Evolutionary conservation across 2,329 filamentous ascomycete genomes (phyloP), one percentile per base, ranked within the genome.

Genomic region (Calycina herbarum): DNA sequence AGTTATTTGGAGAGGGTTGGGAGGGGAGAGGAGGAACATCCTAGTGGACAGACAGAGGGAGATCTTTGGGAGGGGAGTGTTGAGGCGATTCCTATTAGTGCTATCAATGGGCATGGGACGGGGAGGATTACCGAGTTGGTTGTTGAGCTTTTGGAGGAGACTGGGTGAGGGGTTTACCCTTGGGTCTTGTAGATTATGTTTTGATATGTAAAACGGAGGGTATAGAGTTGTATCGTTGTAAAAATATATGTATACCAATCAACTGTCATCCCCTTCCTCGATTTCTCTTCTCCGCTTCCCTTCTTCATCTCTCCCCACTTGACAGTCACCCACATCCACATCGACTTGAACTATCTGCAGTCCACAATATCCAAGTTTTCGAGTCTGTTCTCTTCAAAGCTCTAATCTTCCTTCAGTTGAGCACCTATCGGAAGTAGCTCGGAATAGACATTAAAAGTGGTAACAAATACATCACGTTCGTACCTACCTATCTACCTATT

Each of bases 71-170:
- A 80, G 75, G 77, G 83, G 78, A 79, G 88, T 81, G 84, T 91
- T 38, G 82, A 85, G 27, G 91, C 86, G 24, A 88, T 98, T 66
- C 95, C 95, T 0, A 88, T 98, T 59, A 96, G 94, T 76, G 95
- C 94, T 59, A 96, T 97, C 68, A 86, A 89, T 65, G 92, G 91
- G 5, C 89, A 97, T 76, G 94, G 94, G 2, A 89, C 96, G 8
- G 87, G 93, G 62, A 82, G 84, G 57, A 87, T 95, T 64, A 84
- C 91, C 24, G 87, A 92, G 72, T 87, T 91, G 81, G 90, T 89
- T 1, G 84, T 93, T 60, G 86, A 86, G 17, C 76, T 94, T 64
- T 78, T 94, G 64, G 69, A 73, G 42, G 24, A 29, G 33, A 48
- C 42, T 20, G 27, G 27, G 40, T 61, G 20, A 13, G 27, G n/a